Evolutionary conservation across 2,329 filamentous ascomycete species (phyloP).

Genomic region (Pyrenophora teres): DNA sequence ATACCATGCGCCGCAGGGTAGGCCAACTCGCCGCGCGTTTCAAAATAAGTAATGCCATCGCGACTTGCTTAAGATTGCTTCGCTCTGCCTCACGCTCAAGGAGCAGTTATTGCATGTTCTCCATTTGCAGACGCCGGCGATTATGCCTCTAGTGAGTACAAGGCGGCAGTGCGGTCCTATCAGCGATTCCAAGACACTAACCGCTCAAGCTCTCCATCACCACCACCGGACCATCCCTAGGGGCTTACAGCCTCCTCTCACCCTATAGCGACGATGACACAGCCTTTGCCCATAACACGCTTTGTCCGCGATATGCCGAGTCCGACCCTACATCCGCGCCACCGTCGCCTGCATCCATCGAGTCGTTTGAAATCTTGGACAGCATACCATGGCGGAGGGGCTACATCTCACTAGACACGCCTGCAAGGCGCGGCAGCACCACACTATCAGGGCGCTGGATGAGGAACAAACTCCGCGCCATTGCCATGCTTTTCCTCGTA

Average conservation of each 20-base stretch:
- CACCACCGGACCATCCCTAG: conserved; percentile 19
- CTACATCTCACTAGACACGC: conserved; percentile 24
- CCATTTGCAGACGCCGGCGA: conserved; percentile 11
- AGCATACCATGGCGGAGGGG: conserved; percentile 39
- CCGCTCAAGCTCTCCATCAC: conserved; percentile 24
- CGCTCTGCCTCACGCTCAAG: conserved; percentile 10
- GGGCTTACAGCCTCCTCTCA: conserved; percentile 32
- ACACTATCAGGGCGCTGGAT: conserved; percentile 21
- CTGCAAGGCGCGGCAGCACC: background rate
- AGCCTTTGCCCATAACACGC: conserved; percentile 29
- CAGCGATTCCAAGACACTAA: conserved; percentile 20
- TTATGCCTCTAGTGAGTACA: conserved; percentile 36
- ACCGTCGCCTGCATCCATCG: conserved; percentile 41
- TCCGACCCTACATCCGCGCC: conserved; percentile 38
- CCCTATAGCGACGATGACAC: conserved; percentile 36
- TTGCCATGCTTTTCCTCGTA: conserved; percentile 26
- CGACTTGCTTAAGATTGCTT: conserved; percentile 17
- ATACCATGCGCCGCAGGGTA: conserved; percentile 27
- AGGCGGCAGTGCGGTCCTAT: conserved; percentile 25
- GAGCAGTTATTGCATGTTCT: background rate
- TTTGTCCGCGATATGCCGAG: conserved; percentile 42
- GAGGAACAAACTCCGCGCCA: conserved; percentile 25
- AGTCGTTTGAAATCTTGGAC: conserved; percentile 43
- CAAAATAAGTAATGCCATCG: conserved; percentile 26
- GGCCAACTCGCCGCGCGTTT: conserved; percentile 29